Base-by-base conservation (phyloP, 352 stramenopile species). In the Globisporangium lucens region DNA sequence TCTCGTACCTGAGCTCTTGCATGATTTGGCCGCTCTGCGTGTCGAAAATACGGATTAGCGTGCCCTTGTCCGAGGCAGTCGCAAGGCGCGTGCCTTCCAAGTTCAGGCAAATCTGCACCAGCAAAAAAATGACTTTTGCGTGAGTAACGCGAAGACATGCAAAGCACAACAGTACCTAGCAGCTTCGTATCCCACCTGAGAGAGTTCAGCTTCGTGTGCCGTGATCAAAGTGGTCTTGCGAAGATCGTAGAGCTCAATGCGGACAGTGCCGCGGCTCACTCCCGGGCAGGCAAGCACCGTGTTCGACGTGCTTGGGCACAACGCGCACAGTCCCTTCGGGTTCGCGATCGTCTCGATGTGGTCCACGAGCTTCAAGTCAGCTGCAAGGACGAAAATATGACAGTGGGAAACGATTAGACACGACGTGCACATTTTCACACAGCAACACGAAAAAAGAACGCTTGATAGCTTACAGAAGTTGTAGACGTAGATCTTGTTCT, bases 281-380 rank as follows among this genome's bases (percentile, higher is more conserved):
- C 93, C 96, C 0, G 97, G 98, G 70, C 96, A 99, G 1, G 97
- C 97, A 52, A 99, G 80, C 29, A 99, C 97, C 61, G 96, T 98
- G 73, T 97, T 97, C 33, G 77, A 90, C 41, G 78, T 93, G 76
- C 87, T 99, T 63, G 68, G 96, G 64, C 91, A 99, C 36, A 99
- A 74, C 29, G 96, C 91, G 35, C 98, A 89, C 15, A 99, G 78
- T 7, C 98, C 98, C 66, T 95, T 91, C 5, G 96, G 94, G 83
- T 99, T 99, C 12, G 96, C 85, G n/a, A 98, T 90, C n/a, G 98
- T 99, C 73, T 99, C 97, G 43, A 99, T 98, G 77, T 98, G 97
- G 68, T 99, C 96, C 58, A 99, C 83, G 15, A 99, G 75, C 75
- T 97, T 97, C 61, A 99, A 79, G 77, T 99, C 97, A 8, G 91